Conservation (phyloP, 1,284 basidiomycete genomes). For the Singerocomus rubriflavus region DNA sequence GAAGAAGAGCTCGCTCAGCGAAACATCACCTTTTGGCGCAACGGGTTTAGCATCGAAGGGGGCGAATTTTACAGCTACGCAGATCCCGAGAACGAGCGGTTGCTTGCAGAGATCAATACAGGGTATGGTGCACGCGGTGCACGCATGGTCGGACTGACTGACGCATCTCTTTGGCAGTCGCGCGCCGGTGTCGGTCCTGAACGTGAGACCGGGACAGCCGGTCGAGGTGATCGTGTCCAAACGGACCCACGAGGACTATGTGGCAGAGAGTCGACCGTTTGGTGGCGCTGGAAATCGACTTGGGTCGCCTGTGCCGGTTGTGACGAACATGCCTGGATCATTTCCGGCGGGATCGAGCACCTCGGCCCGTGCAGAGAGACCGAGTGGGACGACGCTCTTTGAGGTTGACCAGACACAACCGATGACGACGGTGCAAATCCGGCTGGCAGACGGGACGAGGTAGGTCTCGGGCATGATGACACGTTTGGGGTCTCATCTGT, state of each 20-base stretch:
- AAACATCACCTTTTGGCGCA: constrained; percentile 88
- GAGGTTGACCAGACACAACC: constrained; percentile 81
- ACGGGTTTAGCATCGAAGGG: constrained; percentile 93
- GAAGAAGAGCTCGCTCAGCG: constrained; percentile 67
- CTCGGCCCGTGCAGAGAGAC: constrained; percentile 29
- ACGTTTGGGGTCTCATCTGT: neutral
- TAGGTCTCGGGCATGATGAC: constrained; percentile 29
- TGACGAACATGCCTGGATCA: constrained; percentile 52
- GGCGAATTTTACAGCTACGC: constrained; percentile 86
- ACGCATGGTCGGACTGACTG: constrained; percentile 2
- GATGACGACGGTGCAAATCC: constrained; percentile 88
- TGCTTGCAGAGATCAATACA: constrained; percentile 77
- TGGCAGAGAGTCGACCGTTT: constrained; percentile 56
- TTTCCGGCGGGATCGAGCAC: constrained; percentile 39
- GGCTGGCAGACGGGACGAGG: constrained; percentile 91
- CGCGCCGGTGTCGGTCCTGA: constrained; percentile 77
- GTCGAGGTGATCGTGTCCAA: constrained; percentile 85
- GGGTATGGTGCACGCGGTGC: constrained; percentile 48
- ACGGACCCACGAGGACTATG: constrained; percentile 75
- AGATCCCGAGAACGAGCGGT: constrained; percentile 71
- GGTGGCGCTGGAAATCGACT: constrained; percentile 81
- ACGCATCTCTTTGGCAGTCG: constrained; percentile 41
- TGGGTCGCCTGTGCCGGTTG: constrained; percentile 59
- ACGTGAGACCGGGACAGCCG: constrained; percentile 77
- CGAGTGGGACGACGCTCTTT: constrained; percentile 57